These are phyloP conservation scores for Tolypocladium ophioglossoides DNA, from an alignment of 2,329 filamentous ascomycete species.

Conservation along the genomic window DNA sequence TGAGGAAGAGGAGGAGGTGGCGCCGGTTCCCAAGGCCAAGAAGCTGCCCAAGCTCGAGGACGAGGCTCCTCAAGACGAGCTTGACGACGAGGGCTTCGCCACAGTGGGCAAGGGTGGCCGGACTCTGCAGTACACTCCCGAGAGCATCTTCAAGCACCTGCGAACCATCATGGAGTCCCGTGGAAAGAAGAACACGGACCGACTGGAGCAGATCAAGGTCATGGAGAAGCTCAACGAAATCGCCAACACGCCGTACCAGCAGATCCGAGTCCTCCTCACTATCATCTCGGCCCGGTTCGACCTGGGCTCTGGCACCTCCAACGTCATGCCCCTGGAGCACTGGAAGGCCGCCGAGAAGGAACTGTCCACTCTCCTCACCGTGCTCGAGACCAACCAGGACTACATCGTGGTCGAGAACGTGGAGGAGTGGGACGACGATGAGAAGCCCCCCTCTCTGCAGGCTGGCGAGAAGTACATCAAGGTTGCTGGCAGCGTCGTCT, in stretches of 20 bases:
- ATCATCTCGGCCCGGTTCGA: conserved; percentile 93
- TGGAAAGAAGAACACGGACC: conserved; percentile 98
- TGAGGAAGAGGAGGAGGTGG: conserved; percentile 56
- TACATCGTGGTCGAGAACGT: conserved; percentile 83
- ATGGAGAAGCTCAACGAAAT: conserved; percentile 97
- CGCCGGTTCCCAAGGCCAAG: conserved; percentile 37
- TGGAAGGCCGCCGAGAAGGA: conserved; percentile 94
- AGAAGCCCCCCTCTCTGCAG: conserved; percentile 71
- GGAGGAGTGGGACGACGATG: conserved; percentile 98
- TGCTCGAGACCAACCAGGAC: conserved; percentile 69
- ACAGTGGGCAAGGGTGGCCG: conserved; percentile 84
- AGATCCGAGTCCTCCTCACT: conserved; percentile 82
- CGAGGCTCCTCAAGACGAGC: conserved; percentile 39
- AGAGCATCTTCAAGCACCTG: conserved; percentile 97
- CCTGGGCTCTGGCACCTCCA: conserved; percentile 63
- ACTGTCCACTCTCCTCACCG: conserved; percentile 63
- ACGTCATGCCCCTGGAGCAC: conserved; percentile 87
- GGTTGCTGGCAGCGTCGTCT: conserved; percentile 88
- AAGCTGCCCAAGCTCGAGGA: conserved; percentile 26
- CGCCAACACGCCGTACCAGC: conserved; percentile 82
- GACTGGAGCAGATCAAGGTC: conserved; percentile 84
- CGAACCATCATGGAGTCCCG: conserved; percentile 87
- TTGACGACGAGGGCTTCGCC: conserved; percentile 78
- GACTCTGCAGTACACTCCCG: conserved; percentile 83
- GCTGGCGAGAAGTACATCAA: conserved; percentile 73